These are phyloP conservation scores for Boletales sp. DNA, from an alignment of 768 basidiomycete species.

Conservation along the genomic window DNA sequence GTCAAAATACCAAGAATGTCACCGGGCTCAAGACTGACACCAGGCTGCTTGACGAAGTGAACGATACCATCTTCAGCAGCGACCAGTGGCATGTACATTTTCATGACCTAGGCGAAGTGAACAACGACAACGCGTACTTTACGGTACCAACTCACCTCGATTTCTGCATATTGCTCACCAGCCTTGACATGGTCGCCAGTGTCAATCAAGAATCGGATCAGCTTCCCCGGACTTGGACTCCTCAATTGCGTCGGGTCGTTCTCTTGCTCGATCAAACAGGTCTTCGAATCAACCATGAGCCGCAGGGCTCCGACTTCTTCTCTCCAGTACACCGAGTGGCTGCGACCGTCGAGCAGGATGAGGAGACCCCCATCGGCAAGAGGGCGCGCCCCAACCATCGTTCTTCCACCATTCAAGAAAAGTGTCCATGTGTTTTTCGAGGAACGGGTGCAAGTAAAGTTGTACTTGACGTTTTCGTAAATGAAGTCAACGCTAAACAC, in stretches of 20 bases:
- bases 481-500: conserved; percentile 98
- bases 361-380: conserved; percentile 95
- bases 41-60: conserved; percentile 97
- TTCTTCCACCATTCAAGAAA: conserved; percentile 93
- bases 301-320: conserved; percentile 95
- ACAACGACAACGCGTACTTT: neutral
- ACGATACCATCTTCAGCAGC: conserved; percentile 92
- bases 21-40: conserved; percentile 93
- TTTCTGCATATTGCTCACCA: conserved; percentile 96
- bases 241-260: conserved; percentile 97
- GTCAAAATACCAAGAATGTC: conserved; percentile 97
- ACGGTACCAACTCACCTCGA: conserved; percentile 62
- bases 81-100: conserved; percentile 99
- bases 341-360: conserved; percentile 86
- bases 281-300: conserved; percentile 95
- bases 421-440: conserved; percentile 89
- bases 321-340: conserved; percentile 97
- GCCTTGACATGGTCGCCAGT: conserved; percentile 97
- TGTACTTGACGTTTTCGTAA: conserved; percentile 92
- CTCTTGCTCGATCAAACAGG: conserved; percentile 98
- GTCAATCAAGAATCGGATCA: conserved; percentile 91
- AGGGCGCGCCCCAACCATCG: conserved; percentile 86
- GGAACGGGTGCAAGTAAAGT: conserved; percentile 91
- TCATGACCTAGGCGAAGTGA: conserved; percentile 68
- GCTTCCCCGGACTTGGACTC: conserved; percentile 94